Conservation (phyloP, 140 eudicot species). For the Erigeron philadelphicus region DNA sequence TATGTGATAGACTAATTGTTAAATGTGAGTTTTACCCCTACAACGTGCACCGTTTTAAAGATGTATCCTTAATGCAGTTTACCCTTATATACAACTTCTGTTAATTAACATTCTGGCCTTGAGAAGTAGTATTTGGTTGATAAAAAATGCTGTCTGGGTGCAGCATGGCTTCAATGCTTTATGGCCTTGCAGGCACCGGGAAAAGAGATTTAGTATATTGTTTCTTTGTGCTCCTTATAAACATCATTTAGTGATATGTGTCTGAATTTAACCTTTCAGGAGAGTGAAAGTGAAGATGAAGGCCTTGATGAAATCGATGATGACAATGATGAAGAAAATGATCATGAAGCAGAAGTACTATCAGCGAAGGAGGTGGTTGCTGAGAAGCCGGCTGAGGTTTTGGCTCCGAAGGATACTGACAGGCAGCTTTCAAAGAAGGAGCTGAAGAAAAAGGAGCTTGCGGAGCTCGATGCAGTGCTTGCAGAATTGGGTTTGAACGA, state of each 20-base stretch:
- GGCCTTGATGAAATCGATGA: conserved; percentile 71
- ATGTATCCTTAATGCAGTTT: too few relatives aligned
- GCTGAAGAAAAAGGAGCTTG: conserved; percentile 86
- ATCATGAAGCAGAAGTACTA: conserved; percentile 57
- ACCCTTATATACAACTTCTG: background rate
- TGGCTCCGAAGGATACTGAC: conserved; percentile 72
- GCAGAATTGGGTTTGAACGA: conserved; percentile 75
- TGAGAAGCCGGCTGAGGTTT: conserved; percentile 55
- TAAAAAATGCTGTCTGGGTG: background rate
- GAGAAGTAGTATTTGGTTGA: conserved; percentile 12
- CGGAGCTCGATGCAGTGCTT: conserved; percentile 80
- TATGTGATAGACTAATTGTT: too few relatives aligned
- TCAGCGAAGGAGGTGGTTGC: conserved; percentile 41
- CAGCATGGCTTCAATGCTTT: background rate
- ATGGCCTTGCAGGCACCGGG: background rate
- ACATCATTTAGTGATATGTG: background rate
- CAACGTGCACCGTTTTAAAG: too few relatives aligned
- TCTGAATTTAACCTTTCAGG: conserved; percentile 33
- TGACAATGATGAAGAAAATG: conserved; percentile 73
- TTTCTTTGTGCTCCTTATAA: background rate
- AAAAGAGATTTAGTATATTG: background rate
- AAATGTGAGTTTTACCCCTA: too few relatives aligned
- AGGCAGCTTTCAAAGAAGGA: conserved; percentile 93
- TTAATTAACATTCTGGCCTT: conserved; percentile 3
- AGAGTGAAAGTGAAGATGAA: conserved; percentile 91